These are phyloP conservation scores for Backusella parvicylindrica DNA, from an alignment of 192 early-diverging fungal species.

Conservation along the genomic window DNA sequence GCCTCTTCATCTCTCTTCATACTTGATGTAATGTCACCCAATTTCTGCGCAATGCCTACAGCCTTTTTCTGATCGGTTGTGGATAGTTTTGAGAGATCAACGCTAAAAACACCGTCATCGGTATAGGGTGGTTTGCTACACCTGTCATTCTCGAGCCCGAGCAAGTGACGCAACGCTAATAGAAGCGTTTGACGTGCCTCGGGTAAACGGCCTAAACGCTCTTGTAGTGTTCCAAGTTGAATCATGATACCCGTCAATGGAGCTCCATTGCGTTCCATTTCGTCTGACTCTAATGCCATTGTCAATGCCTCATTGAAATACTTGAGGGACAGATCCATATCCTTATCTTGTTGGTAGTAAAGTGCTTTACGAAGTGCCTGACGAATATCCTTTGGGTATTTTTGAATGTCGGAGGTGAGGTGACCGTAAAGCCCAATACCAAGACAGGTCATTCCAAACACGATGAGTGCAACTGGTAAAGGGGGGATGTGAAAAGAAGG, in stretches of 20 bases:
- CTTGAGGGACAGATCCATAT: constrained; percentile 35
- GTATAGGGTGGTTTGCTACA: neutral
- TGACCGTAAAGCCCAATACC: constrained; percentile 46
- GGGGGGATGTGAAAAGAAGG: constrained; percentile 24
- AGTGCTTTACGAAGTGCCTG: constrained; percentile 49
- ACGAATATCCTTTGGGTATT: constrained; percentile 48
- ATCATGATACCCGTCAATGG: constrained; percentile 61
- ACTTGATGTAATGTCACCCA: constrained; percentile 45
- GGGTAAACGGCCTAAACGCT: constrained; percentile 34
- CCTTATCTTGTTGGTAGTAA: constrained; percentile 52
- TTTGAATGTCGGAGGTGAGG: constrained; percentile 48
- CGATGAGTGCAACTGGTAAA: constrained; percentile 39
- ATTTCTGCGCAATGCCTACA: constrained; percentile 50
- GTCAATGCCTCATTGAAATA: constrained; percentile 47
- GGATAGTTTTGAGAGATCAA: constrained; percentile 24
- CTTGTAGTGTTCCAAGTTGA: constrained; percentile 46
- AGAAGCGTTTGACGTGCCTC: constrained; percentile 47
- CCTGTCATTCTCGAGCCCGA: constrained; percentile 15
- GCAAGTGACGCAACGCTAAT: constrained; percentile 13
- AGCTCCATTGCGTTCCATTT: constrained; percentile 40
- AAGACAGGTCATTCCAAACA: constrained; percentile 35
- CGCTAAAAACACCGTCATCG: neutral
- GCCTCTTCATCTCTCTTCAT: constrained; percentile 45
- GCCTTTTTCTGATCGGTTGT: constrained; percentile 38
- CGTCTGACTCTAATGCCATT: constrained; percentile 35